A percentile compares a stretch with the other conserved stretches of the same genome.
These are phyloP conservation scores for Malbranchea zuffiana DNA, from an alignment of 2,329 filamentous ascomycete genomes.

Conservation along the genomic window DNA sequence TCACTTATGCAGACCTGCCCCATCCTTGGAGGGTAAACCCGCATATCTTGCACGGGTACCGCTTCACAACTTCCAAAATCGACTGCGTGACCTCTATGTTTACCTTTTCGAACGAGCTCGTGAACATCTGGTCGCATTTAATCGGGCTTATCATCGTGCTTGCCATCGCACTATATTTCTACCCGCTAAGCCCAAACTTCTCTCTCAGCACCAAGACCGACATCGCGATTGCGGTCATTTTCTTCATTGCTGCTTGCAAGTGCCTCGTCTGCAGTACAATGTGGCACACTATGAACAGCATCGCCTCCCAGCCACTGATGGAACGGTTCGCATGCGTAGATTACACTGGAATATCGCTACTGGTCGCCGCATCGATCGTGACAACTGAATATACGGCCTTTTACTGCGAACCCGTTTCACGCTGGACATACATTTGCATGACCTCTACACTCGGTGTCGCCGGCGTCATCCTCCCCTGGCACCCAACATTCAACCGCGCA, in stretches of 20 bases:
- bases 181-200: slow-evolving; percentile 80
- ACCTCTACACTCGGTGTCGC: slow-evolving; percentile 73
- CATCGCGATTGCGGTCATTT: slow-evolving; percentile 79
- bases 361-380: slow-evolving; percentile 90
- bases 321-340: slow-evolving; percentile 96
- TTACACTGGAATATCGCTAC: slow-evolving; percentile 90
- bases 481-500: slow-evolving; percentile 80
- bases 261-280: slow-evolving; percentile 89
- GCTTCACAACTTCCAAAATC: slow-evolving; percentile 82
- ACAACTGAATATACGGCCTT: slow-evolving; percentile 98
- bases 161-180: slow-evolving; percentile 87
- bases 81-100: slow-evolving; percentile 81
- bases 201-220: slow-evolving; percentile 75
- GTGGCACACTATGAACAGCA: slow-evolving; percentile 98
- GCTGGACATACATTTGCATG: slow-evolving; percentile 72
- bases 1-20: slow-evolving; percentile 82
- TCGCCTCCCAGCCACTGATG: slow-evolving; percentile 77
- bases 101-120: slow-evolving; percentile 75
- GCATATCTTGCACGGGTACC: slow-evolving; percentile 83
- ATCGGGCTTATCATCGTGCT: slow-evolving; percentile 82
- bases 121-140: slow-evolving; percentile 97
- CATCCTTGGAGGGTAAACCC: slow-evolving; percentile 90
- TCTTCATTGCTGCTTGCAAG: slow-evolving; percentile 92
- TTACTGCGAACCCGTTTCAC: slow-evolving; percentile 85
- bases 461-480: slow-evolving; percentile 89